A percentile compares a stretch with the other conserved stretches of the same genome.
Conservation (phyloP, 495 filamentous ascomycete species). For the Penicillium arizonense region DNA sequence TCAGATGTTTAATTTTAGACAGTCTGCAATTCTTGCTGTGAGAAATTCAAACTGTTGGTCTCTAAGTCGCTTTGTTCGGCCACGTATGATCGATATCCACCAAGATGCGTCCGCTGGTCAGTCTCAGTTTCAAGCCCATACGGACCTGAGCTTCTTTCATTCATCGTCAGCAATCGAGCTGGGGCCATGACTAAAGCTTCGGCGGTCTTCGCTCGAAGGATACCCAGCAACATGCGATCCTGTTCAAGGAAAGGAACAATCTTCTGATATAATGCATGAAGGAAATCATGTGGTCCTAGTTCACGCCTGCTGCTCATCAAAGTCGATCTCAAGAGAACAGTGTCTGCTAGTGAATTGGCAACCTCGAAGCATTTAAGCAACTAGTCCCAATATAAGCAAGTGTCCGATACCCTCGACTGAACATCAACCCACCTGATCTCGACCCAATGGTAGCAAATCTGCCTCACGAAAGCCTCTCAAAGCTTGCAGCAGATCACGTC, state of each 20-base stretch:
- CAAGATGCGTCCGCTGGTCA: no score
- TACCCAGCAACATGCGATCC: conserved; percentile 24
- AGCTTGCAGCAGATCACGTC: conserved; percentile 61
- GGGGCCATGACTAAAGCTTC: conserved; percentile 27
- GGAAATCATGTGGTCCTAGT: conserved; percentile 25
- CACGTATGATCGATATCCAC: neutral
- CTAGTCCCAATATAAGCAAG: conserved; percentile 8
- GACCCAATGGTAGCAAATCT: conserved; percentile 31
- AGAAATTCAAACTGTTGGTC: neutral
- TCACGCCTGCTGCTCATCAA: conserved; percentile 9
- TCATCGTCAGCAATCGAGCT: conserved; percentile 15
- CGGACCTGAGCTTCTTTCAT: neutral
- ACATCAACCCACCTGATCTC: conserved; percentile 28
- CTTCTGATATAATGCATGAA: conserved; percentile 34
- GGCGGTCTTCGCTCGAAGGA: conserved; percentile 30
- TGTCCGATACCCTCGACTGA: neutral
- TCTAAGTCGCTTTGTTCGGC: neutral
- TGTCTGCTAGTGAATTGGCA: conserved; percentile 34
- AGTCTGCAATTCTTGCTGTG: neutral
- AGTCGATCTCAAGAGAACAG: conserved; percentile 19
- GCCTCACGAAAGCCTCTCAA: conserved; percentile 22
- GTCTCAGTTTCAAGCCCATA: neutral
- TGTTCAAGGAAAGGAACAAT: conserved; percentile 29
- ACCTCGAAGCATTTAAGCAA: conserved; percentile 36
- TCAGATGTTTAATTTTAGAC: neutral